Percentiles rank a stretch among this genome's conserved stretches.
Conservation (phyloP, 345 rosid genomes). For the Psidium friedrichsthalianum region DNA sequence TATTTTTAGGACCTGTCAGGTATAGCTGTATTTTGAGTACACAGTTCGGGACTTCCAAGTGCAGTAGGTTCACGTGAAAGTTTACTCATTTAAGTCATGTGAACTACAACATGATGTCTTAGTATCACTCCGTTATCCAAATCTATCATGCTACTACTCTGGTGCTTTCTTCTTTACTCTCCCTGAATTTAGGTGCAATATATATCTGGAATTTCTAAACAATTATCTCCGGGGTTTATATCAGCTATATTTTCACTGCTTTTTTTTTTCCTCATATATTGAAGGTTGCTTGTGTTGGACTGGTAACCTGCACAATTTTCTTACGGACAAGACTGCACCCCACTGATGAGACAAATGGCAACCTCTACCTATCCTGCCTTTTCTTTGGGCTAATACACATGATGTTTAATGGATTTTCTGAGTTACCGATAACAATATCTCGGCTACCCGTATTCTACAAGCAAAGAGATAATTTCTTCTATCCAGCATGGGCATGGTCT, state of each 20-base stretch:
- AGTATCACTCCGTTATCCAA: neutral
- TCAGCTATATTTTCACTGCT: neutral
- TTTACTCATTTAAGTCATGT: neutral
- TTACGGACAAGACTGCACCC: conserved; percentile 76
- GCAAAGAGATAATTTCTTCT: conserved; percentile 82
- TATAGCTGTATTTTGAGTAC: conserved; percentile 7
- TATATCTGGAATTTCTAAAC: neutral
- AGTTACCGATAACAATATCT: conserved; percentile 69
- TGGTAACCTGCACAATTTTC: conserved; percentile 70
- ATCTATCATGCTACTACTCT: neutral
- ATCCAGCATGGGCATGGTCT: conserved; percentile 95
- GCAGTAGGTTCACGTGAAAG: neutral
- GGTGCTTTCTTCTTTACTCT: neutral
- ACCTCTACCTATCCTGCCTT: conserved; percentile 68
- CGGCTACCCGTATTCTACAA: conserved; percentile 88
- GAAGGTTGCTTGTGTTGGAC: conserved; percentile 81
- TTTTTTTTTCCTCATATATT: neutral
- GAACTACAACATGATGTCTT: neutral
- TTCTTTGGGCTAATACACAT: conserved; percentile 78
- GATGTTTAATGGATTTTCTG: conserved; percentile 87
- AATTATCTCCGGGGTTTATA: neutral
- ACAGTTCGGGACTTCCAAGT: neutral
- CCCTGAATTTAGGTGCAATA: neutral
- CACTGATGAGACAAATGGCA: conserved; percentile 50
- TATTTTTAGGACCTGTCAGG: conserved; percentile 76